phyloP scores from a whole-genome alignment of 169 alveolate species.

The Miamiensis avidus region DNA sequence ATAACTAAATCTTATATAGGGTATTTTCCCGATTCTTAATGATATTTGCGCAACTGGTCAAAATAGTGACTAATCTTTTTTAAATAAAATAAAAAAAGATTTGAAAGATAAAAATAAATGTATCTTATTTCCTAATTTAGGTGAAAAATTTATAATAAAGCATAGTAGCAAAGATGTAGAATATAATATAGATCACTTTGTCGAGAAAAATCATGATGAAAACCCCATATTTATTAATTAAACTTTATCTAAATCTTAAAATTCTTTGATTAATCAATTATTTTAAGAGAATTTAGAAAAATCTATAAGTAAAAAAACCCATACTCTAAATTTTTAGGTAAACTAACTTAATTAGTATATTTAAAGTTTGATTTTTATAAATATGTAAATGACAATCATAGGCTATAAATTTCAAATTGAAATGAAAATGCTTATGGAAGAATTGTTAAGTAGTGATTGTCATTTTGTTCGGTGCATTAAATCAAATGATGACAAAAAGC shows the following conservation, averaged over 20 bases:
- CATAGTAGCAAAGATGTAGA: constrained; percentile 87
- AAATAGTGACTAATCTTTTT: constrained; percentile 9
- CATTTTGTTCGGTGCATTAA: constrained; percentile 87
- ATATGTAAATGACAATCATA: constrained; percentile 20
- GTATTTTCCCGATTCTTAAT: neutral
- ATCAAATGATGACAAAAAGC: constrained; percentile 53
- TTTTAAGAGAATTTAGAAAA: neutral
- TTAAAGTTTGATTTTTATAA: no score
- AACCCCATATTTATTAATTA: neutral
- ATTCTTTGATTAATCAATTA: neutral
- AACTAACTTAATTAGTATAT: no score
- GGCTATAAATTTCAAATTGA: constrained; percentile 36
- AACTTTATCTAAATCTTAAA: neutral
- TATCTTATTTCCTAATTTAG: constrained; percentile 33
- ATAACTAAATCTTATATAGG: no score
- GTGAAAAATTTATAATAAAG: constrained; percentile 54
- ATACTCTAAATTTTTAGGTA: no score
- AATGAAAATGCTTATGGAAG: constrained; percentile 40
- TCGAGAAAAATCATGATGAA: constrained; percentile 80
- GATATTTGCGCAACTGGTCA: neutral
- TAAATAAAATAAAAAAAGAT: constrained; percentile 20
- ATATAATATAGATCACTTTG: constrained; percentile 64
- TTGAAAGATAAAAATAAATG: constrained; percentile 17
- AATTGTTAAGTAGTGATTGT: constrained; percentile 69
- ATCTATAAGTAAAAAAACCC: no score